These are phyloP conservation scores for Didymella exigua DNA, from an alignment of 2,329 filamentous ascomycete genomes.

Conservation along the genomic window DNA sequence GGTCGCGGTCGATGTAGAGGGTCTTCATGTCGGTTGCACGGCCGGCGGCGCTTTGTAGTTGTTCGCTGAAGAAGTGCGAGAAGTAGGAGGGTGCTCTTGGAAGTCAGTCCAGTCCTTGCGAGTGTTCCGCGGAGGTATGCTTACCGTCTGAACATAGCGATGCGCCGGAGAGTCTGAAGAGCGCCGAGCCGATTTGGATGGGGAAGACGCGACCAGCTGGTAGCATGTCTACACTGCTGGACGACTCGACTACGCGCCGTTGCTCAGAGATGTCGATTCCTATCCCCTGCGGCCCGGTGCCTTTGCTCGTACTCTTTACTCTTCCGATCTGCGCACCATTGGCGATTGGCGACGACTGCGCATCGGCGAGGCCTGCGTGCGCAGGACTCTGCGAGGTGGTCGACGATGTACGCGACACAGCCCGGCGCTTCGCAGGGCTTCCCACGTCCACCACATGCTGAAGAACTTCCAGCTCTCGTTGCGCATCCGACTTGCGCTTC, in stretches of 20 bases:
- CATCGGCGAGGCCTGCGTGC: slow-evolving; percentile 22
- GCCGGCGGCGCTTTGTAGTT: slow-evolving; percentile 69
- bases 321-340: slow-evolving; percentile 25
- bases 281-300: slow-evolving; percentile 41
- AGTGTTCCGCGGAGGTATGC: no score
- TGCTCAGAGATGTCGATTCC: slow-evolving; percentile 43
- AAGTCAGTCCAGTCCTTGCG: no score
- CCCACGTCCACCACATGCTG: slow-evolving; percentile 27
- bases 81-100: slow-evolving; percentile 90
- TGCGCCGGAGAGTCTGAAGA: slow-evolving; percentile 72
- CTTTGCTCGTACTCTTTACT: slow-evolving; percentile 38
- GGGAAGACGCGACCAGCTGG: slow-evolving; percentile 75
- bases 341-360: slow-evolving; percentile 30
- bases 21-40: slow-evolving; percentile 70
- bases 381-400: slow-evolving; percentile 33
- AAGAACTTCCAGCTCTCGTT: slow-evolving; percentile 35
- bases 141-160: slow-evolving; percentile 75
- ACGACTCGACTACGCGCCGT: slow-evolving; percentile 38
- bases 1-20: slow-evolving; percentile 93
- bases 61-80: slow-evolving; percentile 88
- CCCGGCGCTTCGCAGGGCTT: slow-evolving; percentile 40
- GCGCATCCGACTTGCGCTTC: slow-evolving; percentile 47
- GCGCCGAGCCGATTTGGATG: slow-evolving; percentile 70
- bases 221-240: slow-evolving; percentile 53
- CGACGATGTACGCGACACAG: slow-evolving; percentile 42